Percentiles rank a stretch among this genome's conserved stretches.
These are phyloP conservation scores for Ascochyta lentis DNA, from an alignment of 2,329 filamentous ascomycete genomes.

Conservation along the genomic window DNA sequence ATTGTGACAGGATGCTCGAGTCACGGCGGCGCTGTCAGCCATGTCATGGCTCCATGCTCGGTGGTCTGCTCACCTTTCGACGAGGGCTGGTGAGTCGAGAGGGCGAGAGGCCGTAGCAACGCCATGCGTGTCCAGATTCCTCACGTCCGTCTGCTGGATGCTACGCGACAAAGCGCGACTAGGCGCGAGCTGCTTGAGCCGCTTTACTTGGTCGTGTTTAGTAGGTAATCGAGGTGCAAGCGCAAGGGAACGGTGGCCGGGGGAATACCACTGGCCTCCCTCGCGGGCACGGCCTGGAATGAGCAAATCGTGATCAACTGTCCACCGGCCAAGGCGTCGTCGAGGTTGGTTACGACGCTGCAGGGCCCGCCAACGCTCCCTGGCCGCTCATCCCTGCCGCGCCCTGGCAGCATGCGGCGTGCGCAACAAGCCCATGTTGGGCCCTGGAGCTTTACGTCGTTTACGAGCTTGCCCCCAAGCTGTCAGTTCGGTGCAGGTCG, in stretches of 20 bases:
- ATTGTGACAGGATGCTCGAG: slow-evolving; percentile 17
- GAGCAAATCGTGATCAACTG: slow-evolving; percentile 28
- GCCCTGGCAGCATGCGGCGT: slow-evolving; percentile 28
- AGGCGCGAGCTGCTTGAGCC: slow-evolving; percentile 8
- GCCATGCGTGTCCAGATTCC: slow-evolving; percentile 3
- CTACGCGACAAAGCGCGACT: slow-evolving; percentile 10
- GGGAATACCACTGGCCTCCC: slow-evolving; percentile 23
- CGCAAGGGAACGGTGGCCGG: slow-evolving; percentile 21
- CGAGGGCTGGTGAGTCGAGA: background rate
- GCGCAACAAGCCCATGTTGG: slow-evolving; percentile 7
- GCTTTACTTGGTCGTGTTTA: too few species aligned
- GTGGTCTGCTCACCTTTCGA: background rate
- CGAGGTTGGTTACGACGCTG: slow-evolving; percentile 23
- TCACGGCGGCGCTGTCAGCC: slow-evolving; percentile 10
- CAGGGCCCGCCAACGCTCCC: slow-evolving; percentile 33
- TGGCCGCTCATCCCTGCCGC: slow-evolving; percentile 29
- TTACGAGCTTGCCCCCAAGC: slow-evolving; percentile 12
- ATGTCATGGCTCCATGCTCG: slow-evolving; percentile 1
- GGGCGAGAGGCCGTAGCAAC: background rate
- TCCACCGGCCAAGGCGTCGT: slow-evolving; percentile 17
- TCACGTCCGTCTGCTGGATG: slow-evolving; percentile 8
- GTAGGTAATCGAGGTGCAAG: slow-evolving; percentile 2
- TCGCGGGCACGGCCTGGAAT: slow-evolving; percentile 25
- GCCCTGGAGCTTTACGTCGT: slow-evolving; percentile 9
- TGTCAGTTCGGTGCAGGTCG: slow-evolving; percentile 15